Evolutionary conservation across 257 asterid species (phyloP), one percentile per base, ranked within the genome.

Genomic region (Nicotiana noctiflora): DNA sequence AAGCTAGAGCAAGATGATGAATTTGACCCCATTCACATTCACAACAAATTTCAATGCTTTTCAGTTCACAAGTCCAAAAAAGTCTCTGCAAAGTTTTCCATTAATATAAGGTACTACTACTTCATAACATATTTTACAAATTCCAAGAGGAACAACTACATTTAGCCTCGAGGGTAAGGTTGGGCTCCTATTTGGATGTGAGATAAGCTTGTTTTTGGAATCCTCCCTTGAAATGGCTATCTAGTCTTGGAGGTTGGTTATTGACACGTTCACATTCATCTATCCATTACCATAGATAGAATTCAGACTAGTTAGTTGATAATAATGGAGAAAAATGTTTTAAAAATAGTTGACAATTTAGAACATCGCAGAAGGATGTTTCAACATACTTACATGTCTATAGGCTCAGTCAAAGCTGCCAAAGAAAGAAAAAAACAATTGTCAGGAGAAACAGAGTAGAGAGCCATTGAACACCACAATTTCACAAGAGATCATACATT

Each of bases 261-360:
- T 93, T 95, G 82, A 91, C 97, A 3, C 95, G 95, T 76, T 93
- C 98, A 51, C 99, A 95, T 86, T 95, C 99, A 27, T 95, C 98
- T 29, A 95, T 95, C 99, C 99, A 95, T 82, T 95, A 60, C 44
- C 23, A 18, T 13, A 23, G 68, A 23, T 13, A 23, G 68, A 23
- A 19, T 59, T 32, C 25, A 34, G 81, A 62, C 37, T 62, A 62
- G 68, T 62, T 62, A 62, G 34, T 3, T 62, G n/a, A 62, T 25
- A 13, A 62, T 62, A 18, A 25, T 10, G 37, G 68, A 27, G 34
- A 61, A 59, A 62, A 25, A 62, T 25, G 29, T 21, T 62, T 62
- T 9, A 5, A 62, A 25, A 15, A 25, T 11, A 62, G 68, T 25
- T 37, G 18, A 13, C 37, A 12, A 25, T 62, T 4, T 62, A 62